A percentile compares a stretch with the other conserved stretches of the same genome.
Evolutionary conservation across 2,329 filamentous ascomycete genomes (phyloP).

Genomic region (Fusarium sp.): DNA sequence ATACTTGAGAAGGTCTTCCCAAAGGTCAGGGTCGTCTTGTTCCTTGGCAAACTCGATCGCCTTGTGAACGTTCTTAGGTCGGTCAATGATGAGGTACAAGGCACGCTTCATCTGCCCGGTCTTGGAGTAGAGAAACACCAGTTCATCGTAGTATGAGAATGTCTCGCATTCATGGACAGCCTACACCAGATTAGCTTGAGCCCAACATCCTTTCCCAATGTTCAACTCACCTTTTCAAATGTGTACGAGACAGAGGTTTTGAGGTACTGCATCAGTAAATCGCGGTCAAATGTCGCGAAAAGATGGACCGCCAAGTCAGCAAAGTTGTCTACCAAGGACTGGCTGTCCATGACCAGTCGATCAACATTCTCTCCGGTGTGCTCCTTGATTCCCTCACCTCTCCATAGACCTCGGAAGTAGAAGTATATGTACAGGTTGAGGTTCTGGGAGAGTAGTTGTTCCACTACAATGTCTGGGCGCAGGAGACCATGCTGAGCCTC

Average conservation of each 20-base stretch:
- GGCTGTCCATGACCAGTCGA: conserved; percentile 68
- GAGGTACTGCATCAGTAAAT: conserved; percentile 87
- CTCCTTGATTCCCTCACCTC: conserved; percentile 73
- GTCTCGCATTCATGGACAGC: conserved; percentile 83
- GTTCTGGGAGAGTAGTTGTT: conserved; percentile 77
- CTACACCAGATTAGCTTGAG: conserved; percentile 50
- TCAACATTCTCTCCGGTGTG: conserved; percentile 66
- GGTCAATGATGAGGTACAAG: conserved; percentile 91
- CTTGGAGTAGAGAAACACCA: conserved; percentile 96
- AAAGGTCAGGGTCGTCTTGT: conserved; percentile 90
- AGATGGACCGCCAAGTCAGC: conserved; percentile 88
- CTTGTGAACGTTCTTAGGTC: conserved; percentile 89
- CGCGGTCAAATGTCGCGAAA: conserved; percentile 85
- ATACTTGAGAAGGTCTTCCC: conserved; percentile 94
- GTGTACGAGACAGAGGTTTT: conserved; percentile 87
- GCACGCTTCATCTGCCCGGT: conserved; percentile 94
- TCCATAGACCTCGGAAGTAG: conserved; percentile 90
- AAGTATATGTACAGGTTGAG: conserved; percentile 87
- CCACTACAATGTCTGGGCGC: conserved; percentile 79
- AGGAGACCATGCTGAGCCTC: conserved; percentile 93
- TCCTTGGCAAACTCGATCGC: conserved; percentile 96
- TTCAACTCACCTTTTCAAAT: conserved; percentile 74
- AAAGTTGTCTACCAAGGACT: conserved; percentile 83
- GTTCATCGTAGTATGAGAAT: conserved; percentile 85
- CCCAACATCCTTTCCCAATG: not conserved